These are phyloP conservation scores for Medicago lupulina DNA, from an alignment of 306 rosid species.

Conservation along the genomic window DNA sequence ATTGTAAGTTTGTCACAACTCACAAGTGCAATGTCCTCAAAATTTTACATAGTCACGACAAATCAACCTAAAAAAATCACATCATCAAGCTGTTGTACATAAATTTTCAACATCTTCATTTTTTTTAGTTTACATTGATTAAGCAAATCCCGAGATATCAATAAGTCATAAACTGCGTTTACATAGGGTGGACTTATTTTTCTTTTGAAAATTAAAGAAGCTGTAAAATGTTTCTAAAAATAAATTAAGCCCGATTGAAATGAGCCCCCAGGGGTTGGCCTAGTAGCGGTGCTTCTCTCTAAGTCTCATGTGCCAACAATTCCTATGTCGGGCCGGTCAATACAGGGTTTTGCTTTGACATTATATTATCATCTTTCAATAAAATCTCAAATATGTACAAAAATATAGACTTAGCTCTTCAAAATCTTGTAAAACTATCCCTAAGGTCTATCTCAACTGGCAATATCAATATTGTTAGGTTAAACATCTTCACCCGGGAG, in stretches of 20 bases:
- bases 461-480: too few species aligned
- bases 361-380: too few species aligned
- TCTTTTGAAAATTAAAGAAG: too few species aligned
- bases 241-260: too few species aligned
- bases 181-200: too few species aligned
- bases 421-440: neutral
- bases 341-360: too few species aligned
- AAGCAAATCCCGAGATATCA: conserved; percentile 21
- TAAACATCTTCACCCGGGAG: too few species aligned
- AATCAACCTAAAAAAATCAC: conserved; percentile 30
- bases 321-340: too few species aligned
- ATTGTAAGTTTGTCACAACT: conserved; percentile 30
- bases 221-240: too few species aligned
- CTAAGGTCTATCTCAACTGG: neutral
- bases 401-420: neutral
- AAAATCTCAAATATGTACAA: neutral
- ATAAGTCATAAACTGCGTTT: conserved; percentile 2
- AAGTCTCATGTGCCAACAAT: too few species aligned
- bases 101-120: neutral
- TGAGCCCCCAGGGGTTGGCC: too few species aligned
- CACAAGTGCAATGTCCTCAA: neutral
- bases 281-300: too few species aligned
- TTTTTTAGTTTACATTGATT: neutral
- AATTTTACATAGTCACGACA: neutral
- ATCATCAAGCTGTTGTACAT: neutral